These are phyloP conservation scores for Anastatica hierochuntica DNA, from an alignment of 345 rosid species.

Conservation along the genomic window DNA sequence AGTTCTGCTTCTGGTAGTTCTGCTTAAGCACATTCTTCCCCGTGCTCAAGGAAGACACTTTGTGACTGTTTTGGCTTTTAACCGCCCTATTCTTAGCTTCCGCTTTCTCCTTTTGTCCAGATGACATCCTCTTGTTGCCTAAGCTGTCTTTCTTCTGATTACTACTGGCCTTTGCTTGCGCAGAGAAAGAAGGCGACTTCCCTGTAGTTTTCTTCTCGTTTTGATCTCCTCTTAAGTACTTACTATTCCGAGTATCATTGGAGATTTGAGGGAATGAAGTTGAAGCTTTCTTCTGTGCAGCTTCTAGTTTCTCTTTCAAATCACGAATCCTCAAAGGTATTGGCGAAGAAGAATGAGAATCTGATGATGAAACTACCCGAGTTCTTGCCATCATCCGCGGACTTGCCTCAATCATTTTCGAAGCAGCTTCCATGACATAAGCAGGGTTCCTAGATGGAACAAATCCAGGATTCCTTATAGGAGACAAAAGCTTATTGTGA, in stretches of 20 bases:
- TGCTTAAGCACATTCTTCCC: slow-evolving; percentile 58
- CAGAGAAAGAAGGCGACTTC: slow-evolving; percentile 74
- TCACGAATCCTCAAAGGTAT: slow-evolving; percentile 67
- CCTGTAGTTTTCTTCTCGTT: no score
- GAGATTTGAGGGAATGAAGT: slow-evolving; percentile 35
- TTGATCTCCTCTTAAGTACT: slow-evolving; percentile 28
- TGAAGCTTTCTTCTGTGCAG: slow-evolving; percentile 39
- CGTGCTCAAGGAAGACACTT: slow-evolving; percentile 49
- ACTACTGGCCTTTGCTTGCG: slow-evolving; percentile 77
- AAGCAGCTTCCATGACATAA: slow-evolving; percentile 70
- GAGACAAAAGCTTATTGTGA: slow-evolving; percentile 68
- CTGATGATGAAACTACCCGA: slow-evolving; percentile 31
- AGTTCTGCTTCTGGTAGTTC: slow-evolving; percentile 87
- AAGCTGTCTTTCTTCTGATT: slow-evolving; percentile 60
- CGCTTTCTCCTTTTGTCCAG: slow-evolving; percentile 35
- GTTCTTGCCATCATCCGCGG: slow-evolving; percentile 35
- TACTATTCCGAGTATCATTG: slow-evolving; percentile 19
- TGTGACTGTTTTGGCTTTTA: slow-evolving; percentile 45
- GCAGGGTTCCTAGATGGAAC: slow-evolving; percentile 39
- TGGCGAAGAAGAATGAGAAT: slow-evolving; percentile 37
- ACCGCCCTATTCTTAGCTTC: slow-evolving; percentile 47
- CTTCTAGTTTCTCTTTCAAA: slow-evolving; percentile 71
- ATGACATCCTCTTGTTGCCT: slow-evolving; percentile 19
- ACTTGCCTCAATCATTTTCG: slow-evolving; percentile 70
- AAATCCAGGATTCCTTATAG: slow-evolving; percentile 57